These are phyloP conservation scores for Thalassiosira livingstoniorum DNA, from an alignment of 352 stramenopile species.

Conservation along the genomic window DNA sequence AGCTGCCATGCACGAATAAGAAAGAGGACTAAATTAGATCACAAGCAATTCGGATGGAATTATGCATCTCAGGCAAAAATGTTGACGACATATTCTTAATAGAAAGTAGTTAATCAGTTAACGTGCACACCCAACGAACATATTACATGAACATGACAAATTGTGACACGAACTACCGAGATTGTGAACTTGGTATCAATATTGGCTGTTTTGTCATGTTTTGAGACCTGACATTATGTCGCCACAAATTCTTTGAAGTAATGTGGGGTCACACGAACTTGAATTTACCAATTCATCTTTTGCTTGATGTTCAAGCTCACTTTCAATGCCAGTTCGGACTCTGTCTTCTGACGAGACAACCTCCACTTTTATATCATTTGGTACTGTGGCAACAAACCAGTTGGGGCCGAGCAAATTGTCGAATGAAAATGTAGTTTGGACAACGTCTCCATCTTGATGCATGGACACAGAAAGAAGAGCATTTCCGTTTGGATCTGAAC, in stretches of 20 bases:
- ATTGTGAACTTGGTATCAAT: too few species aligned
- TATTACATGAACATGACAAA: too few species aligned
- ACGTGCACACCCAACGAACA: too few species aligned
- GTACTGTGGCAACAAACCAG: conserved; percentile 42
- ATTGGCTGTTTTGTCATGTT: too few species aligned
- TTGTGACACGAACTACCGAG: too few species aligned
- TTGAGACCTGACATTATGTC: too few species aligned
- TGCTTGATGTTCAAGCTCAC: neutral
- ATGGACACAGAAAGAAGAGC: conserved; percentile 22
- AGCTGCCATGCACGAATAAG: too few species aligned
- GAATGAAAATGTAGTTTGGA: conserved; percentile 48
- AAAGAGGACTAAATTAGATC: too few species aligned
- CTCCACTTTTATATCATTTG: conserved; percentile 45
- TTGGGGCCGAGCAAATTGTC: conserved; percentile 27
- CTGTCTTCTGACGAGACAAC: conserved; percentile 19
- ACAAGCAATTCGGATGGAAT: too few species aligned
- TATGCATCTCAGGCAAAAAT: too few species aligned
- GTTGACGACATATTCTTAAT: too few species aligned
- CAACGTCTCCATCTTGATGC: conserved; percentile 4
- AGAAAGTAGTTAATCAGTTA: too few species aligned
- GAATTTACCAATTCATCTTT: neutral
- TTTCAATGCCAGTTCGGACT: neutral
- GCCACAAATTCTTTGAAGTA: neutral
- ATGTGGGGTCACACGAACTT: neutral
- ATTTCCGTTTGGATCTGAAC: conserved; percentile 18